These are phyloP conservation scores for Diaporthe eres DNA, from an alignment of 2,329 filamentous ascomycete genomes.

Conservation along the genomic window DNA sequence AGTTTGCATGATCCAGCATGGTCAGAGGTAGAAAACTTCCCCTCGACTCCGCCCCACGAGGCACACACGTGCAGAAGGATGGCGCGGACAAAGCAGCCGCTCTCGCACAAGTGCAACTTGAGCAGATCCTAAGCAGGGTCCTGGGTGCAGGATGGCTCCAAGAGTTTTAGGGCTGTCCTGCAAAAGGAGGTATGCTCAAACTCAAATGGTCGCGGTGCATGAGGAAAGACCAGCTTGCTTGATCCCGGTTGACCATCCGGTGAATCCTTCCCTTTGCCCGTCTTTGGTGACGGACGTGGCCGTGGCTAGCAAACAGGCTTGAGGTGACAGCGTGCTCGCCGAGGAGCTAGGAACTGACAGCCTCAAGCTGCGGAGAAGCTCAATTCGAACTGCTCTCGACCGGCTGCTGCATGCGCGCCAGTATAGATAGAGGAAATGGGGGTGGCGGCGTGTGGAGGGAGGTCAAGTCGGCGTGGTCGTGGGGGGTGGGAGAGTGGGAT, in stretches of 20 bases:
- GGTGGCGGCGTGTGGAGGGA: neutral
- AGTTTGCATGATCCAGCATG: neutral
- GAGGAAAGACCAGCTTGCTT: neutral
- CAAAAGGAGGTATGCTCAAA: neutral
- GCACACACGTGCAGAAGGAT: conserved; percentile 9
- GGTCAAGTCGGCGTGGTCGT: conserved; percentile 5
- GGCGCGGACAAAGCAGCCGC: conserved; percentile 1
- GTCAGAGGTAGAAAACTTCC: neutral
- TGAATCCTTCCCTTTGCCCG: conserved; percentile 14
- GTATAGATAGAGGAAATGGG: neutral
- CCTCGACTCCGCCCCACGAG: neutral
- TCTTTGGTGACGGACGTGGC: conserved; percentile 27
- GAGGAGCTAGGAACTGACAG: conserved; percentile 17
- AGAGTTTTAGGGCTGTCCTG: neutral
- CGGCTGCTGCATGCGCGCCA: conserved; percentile 3
- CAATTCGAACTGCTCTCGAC: neutral
- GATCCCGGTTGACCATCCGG: conserved; percentile 1
- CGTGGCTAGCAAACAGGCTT: neutral
- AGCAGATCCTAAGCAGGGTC: neutral
- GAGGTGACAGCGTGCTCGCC: conserved; percentile 26
- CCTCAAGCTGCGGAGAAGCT: conserved; percentile 26
- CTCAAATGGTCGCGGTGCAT: conserved; percentile 5
- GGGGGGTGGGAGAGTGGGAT: conserved; percentile 5
- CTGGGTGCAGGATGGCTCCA: neutral
- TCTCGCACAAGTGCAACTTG: neutral